Conservation (phyloP, 805 yeast species). For the Candida ipomoeae region DNA sequence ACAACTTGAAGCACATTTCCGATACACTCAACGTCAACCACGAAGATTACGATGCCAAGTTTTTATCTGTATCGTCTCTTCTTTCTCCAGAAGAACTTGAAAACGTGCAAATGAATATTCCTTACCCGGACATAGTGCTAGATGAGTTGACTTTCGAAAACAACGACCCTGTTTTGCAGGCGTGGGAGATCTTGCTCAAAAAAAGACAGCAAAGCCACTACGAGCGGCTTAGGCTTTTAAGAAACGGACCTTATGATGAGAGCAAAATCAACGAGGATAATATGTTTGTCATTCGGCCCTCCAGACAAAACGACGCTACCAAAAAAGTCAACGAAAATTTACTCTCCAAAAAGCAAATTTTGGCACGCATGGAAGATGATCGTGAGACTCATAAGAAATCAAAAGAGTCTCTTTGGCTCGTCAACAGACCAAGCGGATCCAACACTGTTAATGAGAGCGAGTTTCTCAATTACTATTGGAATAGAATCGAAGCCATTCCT, state of each 20-base stretch:
- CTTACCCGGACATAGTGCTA: slow-evolving; percentile 31
- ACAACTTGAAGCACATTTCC: slow-evolving; percentile 35
- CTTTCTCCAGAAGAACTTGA: slow-evolving; percentile 35
- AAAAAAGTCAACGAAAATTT: slow-evolving; percentile 20
- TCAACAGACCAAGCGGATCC: slow-evolving; percentile 42
- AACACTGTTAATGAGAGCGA: slow-evolving; percentile 35
- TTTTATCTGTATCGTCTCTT: slow-evolving; percentile 24
- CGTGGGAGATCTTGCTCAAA: slow-evolving; percentile 46
- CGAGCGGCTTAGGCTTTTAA: slow-evolving; percentile 42
- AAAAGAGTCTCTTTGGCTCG: slow-evolving; percentile 78
- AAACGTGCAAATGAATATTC: slow-evolving; percentile 26
- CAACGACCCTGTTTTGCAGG: slow-evolving; percentile 29
- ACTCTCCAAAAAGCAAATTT: slow-evolving; percentile 48
- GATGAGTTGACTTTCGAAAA: slow-evolving; percentile 18
- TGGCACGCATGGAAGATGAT: slow-evolving; percentile 86
- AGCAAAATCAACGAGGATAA: slow-evolving; percentile 19
- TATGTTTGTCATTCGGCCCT: slow-evolving; percentile 21
- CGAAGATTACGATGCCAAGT: slow-evolving; percentile 24
- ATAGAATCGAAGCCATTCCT: slow-evolving; percentile 39
- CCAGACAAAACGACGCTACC: slow-evolving; percentile 22
- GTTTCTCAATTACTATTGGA: slow-evolving; percentile 47
- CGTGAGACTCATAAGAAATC: slow-evolving; percentile 84
- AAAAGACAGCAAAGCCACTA: slow-evolving; percentile 51
- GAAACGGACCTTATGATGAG: slow-evolving; percentile 21
- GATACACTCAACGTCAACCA: slow-evolving; percentile 30